Base-by-base conservation (phyloP, 192 early-diverging fungal genomes). In the Glomus cerebriforme region DNA sequence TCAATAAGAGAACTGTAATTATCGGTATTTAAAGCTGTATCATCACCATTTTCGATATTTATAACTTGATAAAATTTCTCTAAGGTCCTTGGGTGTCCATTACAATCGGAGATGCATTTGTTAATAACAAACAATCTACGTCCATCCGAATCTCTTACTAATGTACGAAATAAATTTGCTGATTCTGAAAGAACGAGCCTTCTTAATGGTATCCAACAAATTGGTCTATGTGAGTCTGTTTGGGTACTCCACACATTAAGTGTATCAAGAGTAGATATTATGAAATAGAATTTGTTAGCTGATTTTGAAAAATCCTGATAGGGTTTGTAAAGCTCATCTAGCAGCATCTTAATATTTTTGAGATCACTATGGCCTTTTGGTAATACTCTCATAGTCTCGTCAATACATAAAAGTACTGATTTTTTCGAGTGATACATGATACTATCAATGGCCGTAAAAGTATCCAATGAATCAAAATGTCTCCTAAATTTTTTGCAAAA, bases 61-160 rank as follows among this genome's bases (percentile, higher is more conserved):
- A 69, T 22, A 69, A 69, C 12, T 43, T 69, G 35, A 69, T 69
- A 69, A 43, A 69, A 69, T 39, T 69, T 45, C 24, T 69, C 67
- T 9, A 69, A 31, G n/a, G 24, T 69, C 7, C 67, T 69, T 35
- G 67, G 67, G 7, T 69, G 37, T 7, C 37, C 37, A 24, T 69
- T 69, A 69, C 37, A 69, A 69, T 69, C 37, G 1, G 67, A 8
- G 37, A 69, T 69, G 7, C 37, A 69, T 69, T 69, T 69, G 34
- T 69, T 69, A 39, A 69, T 69, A 35, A 68, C 34, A 17, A 67
- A 67, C 9, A 68, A 39, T 39, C 37, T 68, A 43, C 22, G 10
- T 4, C 39, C 35, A 39, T 39, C 8, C 39, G 13, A 39, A 39
- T 8, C 35, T 39, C 17, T 39, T 39, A 15, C 31, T 17, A 68